phyloP scores from a whole-genome alignment of 352 stramenopile species.

The Pythium aquatile region DNA sequence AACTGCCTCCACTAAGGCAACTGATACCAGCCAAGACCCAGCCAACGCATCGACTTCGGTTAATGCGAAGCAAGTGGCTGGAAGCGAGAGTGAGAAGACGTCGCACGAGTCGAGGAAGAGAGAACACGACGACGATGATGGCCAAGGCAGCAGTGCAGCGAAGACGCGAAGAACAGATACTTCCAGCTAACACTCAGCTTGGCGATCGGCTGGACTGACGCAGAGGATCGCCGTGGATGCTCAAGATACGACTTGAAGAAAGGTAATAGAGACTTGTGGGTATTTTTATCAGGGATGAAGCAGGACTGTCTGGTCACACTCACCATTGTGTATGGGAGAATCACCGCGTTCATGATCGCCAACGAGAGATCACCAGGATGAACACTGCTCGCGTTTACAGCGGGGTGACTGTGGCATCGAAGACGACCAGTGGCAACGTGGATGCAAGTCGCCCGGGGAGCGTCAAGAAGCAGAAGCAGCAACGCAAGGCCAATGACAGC shows the following conservation, averaged over 20 bases:
- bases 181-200: not conserved
- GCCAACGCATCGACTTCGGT: no score
- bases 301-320: not conserved
- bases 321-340: not conserved
- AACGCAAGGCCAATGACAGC: constrained; percentile 45
- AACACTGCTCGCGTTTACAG: constrained; percentile 19
- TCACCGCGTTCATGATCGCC: not conserved
- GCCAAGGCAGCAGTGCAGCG: not conserved
- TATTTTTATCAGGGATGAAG: not conserved
- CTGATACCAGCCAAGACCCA: not conserved
- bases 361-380: not conserved
- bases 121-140: not conserved
- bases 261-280: not conserved
- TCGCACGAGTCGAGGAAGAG: not conserved
- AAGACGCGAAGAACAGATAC: not conserved
- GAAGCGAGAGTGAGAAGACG: not conserved
- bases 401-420: not conserved
- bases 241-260: not conserved
- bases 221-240: not conserved
- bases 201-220: not conserved
- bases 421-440: not conserved
- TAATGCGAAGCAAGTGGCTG: no score
- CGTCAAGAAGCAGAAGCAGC: constrained; percentile 29
- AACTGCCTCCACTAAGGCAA: not conserved
- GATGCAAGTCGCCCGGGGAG: constrained; percentile 6